phyloP scores from a whole-genome alignment of 257 asterid genomes.

The Ajuga chamaepitys region DNA sequence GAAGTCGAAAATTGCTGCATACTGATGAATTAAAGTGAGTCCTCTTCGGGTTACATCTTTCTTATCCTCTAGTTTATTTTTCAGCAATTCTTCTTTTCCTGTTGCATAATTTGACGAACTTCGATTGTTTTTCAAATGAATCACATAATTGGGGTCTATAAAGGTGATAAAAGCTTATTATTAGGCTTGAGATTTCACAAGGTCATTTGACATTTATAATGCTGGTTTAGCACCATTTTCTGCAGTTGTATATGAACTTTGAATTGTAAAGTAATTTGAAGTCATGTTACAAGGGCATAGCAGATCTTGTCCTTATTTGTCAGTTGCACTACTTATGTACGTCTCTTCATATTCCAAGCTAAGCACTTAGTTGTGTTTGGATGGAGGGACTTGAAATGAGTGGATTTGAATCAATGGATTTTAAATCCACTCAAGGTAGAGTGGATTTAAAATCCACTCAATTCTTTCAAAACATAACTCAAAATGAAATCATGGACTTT shows the following conservation, averaged over 20 bases:
- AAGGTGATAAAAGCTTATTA: background rate
- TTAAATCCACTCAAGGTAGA: too few species aligned
- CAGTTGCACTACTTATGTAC: too few species aligned
- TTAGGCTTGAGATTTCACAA: background rate
- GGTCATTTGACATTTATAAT: background rate
- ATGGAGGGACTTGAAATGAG: too few species aligned
- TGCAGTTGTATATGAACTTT: background rate
- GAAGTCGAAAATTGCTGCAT: slow-evolving; percentile 83
- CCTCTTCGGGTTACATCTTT: background rate
- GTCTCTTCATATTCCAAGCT: too few species aligned
- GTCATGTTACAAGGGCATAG: too few species aligned
- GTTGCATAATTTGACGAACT: background rate
- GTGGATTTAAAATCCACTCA: too few species aligned
- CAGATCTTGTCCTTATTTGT: too few species aligned
- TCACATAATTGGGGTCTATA: background rate
- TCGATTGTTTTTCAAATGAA: background rate
- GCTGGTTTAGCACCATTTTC: background rate
- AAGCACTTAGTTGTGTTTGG: too few species aligned
- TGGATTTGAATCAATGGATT: too few species aligned
- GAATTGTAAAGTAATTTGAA: too few species aligned
- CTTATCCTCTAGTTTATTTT: background rate
- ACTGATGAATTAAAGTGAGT: slow-evolving; percentile 67
- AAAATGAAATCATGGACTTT: too few species aligned
- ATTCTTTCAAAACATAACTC: too few species aligned
- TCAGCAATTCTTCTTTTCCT: background rate